phyloP scores from a whole-genome alignment of 768 basidiomycete genomes.

The Lenzites betulinus region DNA sequence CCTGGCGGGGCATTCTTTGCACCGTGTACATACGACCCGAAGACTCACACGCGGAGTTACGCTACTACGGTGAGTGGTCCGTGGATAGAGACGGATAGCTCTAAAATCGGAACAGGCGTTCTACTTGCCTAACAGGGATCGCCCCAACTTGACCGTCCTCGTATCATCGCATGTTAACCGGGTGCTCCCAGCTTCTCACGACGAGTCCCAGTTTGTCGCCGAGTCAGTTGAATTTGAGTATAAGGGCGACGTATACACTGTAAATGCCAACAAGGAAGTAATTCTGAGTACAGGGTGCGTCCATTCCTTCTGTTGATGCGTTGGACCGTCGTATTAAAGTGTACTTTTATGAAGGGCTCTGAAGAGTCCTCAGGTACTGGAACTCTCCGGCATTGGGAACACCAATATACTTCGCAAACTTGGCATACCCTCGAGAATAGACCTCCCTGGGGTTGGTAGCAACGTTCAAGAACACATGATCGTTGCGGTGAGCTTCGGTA shows the following conservation, averaged over 20 bases:
- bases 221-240: constrained; percentile 49
- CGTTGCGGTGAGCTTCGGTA: constrained; percentile 31
- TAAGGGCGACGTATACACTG: constrained; percentile 32
- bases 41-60: constrained; percentile 24
- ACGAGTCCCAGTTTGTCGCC: constrained; percentile 36
- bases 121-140: constrained; percentile 27
- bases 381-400: constrained; percentile 60
- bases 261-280: constrained; percentile 50
- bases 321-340: too few relatives aligned
- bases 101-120: constrained; percentile 26
- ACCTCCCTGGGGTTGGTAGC: constrained; percentile 51
- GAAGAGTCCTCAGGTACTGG: constrained; percentile 47
- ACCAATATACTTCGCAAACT: constrained; percentile 40
- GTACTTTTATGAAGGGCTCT: constrained; percentile 9
- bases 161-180: constrained; percentile 32
- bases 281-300: constrained; percentile 33
- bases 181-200: constrained; percentile 21
- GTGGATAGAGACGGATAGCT: constrained; percentile 6
- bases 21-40: constrained; percentile 21
- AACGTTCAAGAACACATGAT: constrained; percentile 55
- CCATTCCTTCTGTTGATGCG: background rate
- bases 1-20: constrained; percentile 20
- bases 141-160: constrained; percentile 35
- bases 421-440: constrained; percentile 41
- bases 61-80: constrained; percentile 29